These are phyloP conservation scores for Mariannaea elegans DNA, from an alignment of 2,329 filamentous ascomycete species.

Conservation along the genomic window DNA sequence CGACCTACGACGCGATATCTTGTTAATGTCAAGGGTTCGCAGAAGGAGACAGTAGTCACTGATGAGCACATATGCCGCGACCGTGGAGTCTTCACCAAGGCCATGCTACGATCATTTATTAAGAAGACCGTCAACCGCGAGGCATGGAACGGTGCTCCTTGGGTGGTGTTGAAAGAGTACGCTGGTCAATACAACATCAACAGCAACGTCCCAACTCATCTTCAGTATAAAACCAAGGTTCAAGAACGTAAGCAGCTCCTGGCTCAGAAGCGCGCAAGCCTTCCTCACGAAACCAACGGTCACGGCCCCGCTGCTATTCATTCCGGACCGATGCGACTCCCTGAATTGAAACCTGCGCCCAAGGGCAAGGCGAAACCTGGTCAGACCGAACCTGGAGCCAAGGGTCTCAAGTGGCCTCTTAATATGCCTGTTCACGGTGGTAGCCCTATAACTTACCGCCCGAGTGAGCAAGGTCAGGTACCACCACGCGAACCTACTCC, in stretches of 20 bases:
- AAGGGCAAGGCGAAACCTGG: constrained; percentile 72
- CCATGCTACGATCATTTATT: constrained; percentile 91
- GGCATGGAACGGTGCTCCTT: constrained; percentile 94
- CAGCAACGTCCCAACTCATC: constrained; percentile 82
- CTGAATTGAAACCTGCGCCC: constrained; percentile 76
- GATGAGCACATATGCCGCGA: constrained; percentile 86
- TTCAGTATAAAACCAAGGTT: constrained; percentile 82
- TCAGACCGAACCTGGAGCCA: constrained; percentile 45
- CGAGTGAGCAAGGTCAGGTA: constrained; percentile 51
- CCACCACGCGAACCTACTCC: constrained; percentile 52
- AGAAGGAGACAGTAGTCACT: constrained; percentile 80
- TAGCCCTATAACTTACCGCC: constrained; percentile 58
- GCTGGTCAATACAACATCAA: constrained; percentile 87
- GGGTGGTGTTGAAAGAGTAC: constrained; percentile 89
- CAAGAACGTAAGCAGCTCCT: constrained; percentile 79
- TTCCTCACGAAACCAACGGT: constrained; percentile 55
- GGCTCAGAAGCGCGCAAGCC: constrained; percentile 68
- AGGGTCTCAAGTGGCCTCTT: constrained; percentile 54
- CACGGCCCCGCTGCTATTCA: constrained; percentile 44
- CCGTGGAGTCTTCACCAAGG: constrained; percentile 92
- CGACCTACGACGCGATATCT: constrained; percentile 82
- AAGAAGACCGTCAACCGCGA: constrained; percentile 94
- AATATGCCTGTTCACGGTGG: constrained; percentile 47
- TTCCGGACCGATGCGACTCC: constrained; percentile 66
- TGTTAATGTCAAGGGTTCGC: constrained; percentile 75